Percentiles rank a stretch among this genome's conserved stretches.
phyloP scores from a whole-genome alignment of 2,329 filamentous ascomycete species.

The Dichotomopilus funicola region DNA sequence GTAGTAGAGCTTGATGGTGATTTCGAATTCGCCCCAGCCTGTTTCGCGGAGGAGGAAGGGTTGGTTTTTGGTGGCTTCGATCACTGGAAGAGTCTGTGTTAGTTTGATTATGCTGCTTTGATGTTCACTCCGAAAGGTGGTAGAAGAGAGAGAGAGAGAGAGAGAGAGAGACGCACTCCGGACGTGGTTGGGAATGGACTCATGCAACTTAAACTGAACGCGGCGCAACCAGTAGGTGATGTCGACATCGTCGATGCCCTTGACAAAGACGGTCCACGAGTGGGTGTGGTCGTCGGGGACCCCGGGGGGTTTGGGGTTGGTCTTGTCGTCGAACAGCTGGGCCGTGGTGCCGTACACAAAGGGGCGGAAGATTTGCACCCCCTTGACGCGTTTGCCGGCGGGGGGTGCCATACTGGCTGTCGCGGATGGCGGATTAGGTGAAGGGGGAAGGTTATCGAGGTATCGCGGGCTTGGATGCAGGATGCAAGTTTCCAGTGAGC shows the following conservation, averaged over 20 bases:
- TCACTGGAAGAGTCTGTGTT: slow-evolving; percentile 35
- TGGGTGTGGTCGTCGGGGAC: slow-evolving; percentile 90
- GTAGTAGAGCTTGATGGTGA: slow-evolving; percentile 92
- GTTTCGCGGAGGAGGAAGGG: slow-evolving; percentile 85
- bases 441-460: too few species aligned
- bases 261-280: slow-evolving; percentile 92
- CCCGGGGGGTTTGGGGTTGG: slow-evolving; percentile 68
- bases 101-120: background rate
- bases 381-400: slow-evolving; percentile 58
- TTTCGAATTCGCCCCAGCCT: slow-evolving; percentile 97
- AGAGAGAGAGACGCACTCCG: slow-evolving; percentile 49
- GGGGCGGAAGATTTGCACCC: slow-evolving; percentile 56
- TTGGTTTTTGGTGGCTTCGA: slow-evolving; percentile 63
- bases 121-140: background rate
- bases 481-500: background rate
- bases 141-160: background rate
- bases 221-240: slow-evolving; percentile 94
- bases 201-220: slow-evolving; percentile 96
- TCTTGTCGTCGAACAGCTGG: slow-evolving; percentile 66
- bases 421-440: too few species aligned
- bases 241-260: slow-evolving; percentile 80
- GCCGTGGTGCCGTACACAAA: slow-evolving; percentile 77
- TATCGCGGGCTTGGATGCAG: background rate
- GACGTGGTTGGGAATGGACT: slow-evolving; percentile 87
- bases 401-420: slow-evolving; percentile 61